Percentiles rank a stretch among this genome's conserved stretches.
phyloP scores from a whole-genome alignment of 495 filamentous ascomycete species.

The Thermochaetoides thermophila region DNA sequence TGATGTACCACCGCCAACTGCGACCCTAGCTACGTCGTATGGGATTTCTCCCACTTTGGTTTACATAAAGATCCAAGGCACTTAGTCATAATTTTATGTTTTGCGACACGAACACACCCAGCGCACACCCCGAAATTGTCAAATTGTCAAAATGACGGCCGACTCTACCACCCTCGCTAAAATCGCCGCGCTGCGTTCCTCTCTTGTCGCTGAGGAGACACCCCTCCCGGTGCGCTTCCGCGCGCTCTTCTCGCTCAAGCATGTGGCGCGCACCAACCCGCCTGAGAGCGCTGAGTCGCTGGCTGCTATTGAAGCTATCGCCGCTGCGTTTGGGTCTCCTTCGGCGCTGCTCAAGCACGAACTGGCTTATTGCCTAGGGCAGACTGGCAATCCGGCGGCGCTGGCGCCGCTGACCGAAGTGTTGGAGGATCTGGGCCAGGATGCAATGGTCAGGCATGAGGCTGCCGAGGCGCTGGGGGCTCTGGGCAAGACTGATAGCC shows the following conservation, averaged over 20 bases:
- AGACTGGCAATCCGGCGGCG: constrained; percentile 62
- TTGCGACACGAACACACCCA: too few species aligned
- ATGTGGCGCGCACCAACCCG: constrained; percentile 54
- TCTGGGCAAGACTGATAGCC: constrained; percentile 54
- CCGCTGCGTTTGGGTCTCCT: constrained; percentile 67
- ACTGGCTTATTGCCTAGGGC: constrained; percentile 91
- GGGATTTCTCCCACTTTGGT: too few species aligned
- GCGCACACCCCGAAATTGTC: too few species aligned
- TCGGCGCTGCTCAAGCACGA: constrained; percentile 90
- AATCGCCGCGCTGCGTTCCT: constrained; percentile 52
- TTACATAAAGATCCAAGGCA: too few species aligned
- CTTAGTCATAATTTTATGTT: too few species aligned
- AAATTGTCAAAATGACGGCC: neutral
- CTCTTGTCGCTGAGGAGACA: constrained; percentile 60
- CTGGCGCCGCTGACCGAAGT: constrained; percentile 59
- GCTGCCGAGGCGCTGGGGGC: constrained; percentile 92
- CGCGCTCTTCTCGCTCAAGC: constrained; percentile 93
- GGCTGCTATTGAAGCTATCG: constrained; percentile 81
- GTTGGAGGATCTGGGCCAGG: constrained; percentile 64
- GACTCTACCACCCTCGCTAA: constrained; percentile 8
- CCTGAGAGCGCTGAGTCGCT: constrained; percentile 38
- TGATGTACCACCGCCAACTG: too few species aligned
- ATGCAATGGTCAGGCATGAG: constrained; percentile 92
- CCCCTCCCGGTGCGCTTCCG: constrained; percentile 85
- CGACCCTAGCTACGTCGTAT: too few species aligned